Evolutionary conservation across 192 early-diverging fungal genomes (phyloP).

Genomic region (Radiomyces spectabilis): DNA sequence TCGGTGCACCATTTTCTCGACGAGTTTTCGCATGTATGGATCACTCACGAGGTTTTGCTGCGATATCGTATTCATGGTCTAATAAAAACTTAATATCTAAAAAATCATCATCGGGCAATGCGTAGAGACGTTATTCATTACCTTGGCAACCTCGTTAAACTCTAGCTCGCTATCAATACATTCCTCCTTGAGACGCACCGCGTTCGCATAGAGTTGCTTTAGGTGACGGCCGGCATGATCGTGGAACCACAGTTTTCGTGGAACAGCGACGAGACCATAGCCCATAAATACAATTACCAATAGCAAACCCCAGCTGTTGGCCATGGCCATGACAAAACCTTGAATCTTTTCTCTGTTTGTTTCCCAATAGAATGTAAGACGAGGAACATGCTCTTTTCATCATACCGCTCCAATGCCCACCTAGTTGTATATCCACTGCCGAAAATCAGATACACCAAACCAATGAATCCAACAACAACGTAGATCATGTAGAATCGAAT

Average conservation of each 20-base stretch:
- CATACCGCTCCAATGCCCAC: constrained; percentile 5
- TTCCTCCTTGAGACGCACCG: constrained; percentile 70
- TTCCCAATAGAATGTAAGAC: constrained; percentile 19
- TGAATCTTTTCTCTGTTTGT: constrained; percentile 56
- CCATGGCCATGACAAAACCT: constrained; percentile 82
- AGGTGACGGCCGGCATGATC: constrained; percentile 57
- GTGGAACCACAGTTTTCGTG: constrained; percentile 75
- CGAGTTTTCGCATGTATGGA: constrained; percentile 5
- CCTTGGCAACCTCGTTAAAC: constrained; percentile 34
- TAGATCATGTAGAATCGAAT: constrained; percentile 71
- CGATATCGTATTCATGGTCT: constrained; percentile 23
- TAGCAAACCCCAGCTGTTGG: constrained; percentile 91
- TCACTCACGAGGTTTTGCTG: neutral
- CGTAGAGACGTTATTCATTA: neutral
- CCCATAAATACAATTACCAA: constrained; percentile 87
- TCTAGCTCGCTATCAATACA: constrained; percentile 79
- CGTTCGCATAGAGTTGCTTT: constrained; percentile 55
- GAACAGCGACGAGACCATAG: constrained; percentile 87
- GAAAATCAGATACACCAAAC: constrained; percentile 62
- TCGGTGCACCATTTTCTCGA: constrained; percentile 12
- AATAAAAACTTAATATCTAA: neutral
- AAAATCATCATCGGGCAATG: neutral
- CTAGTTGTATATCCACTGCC: constrained; percentile 21
- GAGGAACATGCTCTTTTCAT: constrained; percentile 7
- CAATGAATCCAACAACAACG: constrained; percentile 59